Percentiles rank a stretch among this genome's conserved stretches.
phyloP scores from a whole-genome alignment of 169 alveolate genomes.

The Eimeria tenella region DNA sequence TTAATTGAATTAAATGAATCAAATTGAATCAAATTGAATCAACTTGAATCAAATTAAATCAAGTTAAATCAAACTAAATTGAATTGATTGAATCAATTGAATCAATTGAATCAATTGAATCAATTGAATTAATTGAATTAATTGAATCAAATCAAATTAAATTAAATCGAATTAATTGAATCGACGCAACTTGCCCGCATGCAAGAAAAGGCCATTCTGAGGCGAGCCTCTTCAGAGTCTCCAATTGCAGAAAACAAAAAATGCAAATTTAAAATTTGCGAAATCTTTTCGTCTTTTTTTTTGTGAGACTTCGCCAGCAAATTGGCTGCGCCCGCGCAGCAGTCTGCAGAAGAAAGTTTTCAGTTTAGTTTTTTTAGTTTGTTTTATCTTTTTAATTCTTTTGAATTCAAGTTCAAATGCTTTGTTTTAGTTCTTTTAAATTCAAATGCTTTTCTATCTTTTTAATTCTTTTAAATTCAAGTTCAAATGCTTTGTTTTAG shows the following conservation, averaged over 20 bases:
- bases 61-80: no score
- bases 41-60: no score
- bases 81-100: no score
- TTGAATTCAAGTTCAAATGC: not conserved
- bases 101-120: no score
- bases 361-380: no score
- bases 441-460: no score
- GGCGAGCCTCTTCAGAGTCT: not conserved
- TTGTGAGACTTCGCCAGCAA: not conserved
- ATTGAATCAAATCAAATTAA: no score
- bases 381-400: no score
- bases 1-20: no score
- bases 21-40: no score
- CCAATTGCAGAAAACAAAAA: not conserved
- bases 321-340: not conserved
- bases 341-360: not conserved
- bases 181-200: not conserved
- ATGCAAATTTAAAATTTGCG: not conserved
- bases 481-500: not conserved
- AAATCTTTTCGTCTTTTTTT: not conserved
- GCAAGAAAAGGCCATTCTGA: not conserved
- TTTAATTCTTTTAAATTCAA: not conserved
- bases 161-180: no score
- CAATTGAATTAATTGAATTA: no score
- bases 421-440: not conserved